Evolutionary conservation across 75 land plant genomes (phyloP), one percentile per base, ranked within the genome.

Genomic region (Ceratopteris richardii): DNA sequence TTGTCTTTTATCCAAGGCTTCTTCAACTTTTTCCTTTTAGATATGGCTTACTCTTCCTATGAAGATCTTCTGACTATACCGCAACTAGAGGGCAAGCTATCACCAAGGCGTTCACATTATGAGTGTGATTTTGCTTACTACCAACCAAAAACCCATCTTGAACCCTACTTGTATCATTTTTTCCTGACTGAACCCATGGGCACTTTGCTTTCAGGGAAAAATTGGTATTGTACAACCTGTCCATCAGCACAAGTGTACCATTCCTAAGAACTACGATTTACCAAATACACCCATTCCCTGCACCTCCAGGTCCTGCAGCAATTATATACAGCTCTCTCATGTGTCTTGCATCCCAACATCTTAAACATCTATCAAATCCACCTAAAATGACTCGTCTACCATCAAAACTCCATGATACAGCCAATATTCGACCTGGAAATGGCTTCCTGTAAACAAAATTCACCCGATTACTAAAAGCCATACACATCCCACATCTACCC

Each of bases 21-120:
- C 3, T 51, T 72, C 6, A n/a, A n/a, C n/a, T n/a, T n/a, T n/a
- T n/a, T n/a, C n/a, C n/a, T n/a, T n/a, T n/a, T n/a, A n/a, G n/a
- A 37, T 39, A 58, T 80, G 41, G 36, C 67, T 25, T 71, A 10
- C 21, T 33, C 46, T 58, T 40, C 18, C 29, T 19, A 66, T 37
- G 29, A 63, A 31, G 47, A 31, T 67, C 71, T 53, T 76, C 63
- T 59, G 22, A 25, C 6, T 37, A 6, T 18, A 25, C 42, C 14
- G 42, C 42, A 30, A 75, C 62, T 2, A 81, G 62, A n/a, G 99
- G 99, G 1, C 70, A 68, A 7, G 92, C 92, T 17, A 95, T 63
- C 1, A 88, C 70, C 66, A 95, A 71, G 29, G 97, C 97, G 74
- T 70, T 83, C 17, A 95, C 79, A 72, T 95, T 97, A 80, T 95